These are phyloP conservation scores for Tripterygium wilfordii DNA, from an alignment of 177 flowering plant genomes.

Conservation along the genomic window DNA sequence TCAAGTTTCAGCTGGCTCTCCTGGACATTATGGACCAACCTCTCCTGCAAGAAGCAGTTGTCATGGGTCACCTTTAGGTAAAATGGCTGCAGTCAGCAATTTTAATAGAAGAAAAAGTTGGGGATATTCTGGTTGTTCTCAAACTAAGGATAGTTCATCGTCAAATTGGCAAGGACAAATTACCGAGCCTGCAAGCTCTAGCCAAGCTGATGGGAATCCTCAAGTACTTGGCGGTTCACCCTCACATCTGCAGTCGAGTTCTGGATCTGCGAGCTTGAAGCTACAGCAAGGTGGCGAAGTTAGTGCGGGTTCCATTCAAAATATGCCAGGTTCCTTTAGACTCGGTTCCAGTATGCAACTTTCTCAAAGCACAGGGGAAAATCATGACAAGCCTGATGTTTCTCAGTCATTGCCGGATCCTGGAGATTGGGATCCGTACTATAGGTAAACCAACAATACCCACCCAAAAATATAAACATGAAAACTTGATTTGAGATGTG, in stretches of 20 bases:
- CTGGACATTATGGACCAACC: conserved; percentile 77
- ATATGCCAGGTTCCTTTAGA: conserved; percentile 20
- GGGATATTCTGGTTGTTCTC: conserved; percentile 56
- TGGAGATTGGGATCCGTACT: conserved; percentile 98
- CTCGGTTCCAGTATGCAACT: conserved; percentile 22
- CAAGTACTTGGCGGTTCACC: conserved; percentile 44
- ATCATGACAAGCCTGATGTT: conserved; percentile 51
- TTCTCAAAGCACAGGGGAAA: conserved; percentile 21
- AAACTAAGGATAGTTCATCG: conserved; percentile 54
- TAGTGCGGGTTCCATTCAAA: conserved; percentile 24
- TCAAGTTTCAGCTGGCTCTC: conserved; percentile 72
- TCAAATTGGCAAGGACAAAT: conserved; percentile 53
- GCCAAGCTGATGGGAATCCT: conserved; percentile 54
- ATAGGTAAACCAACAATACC: conserved; percentile 46
- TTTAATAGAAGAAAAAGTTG: conserved; percentile 69
- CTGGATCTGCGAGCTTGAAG: conserved; percentile 42
- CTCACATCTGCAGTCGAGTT: conserved; percentile 36
- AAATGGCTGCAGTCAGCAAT: conserved; percentile 55
- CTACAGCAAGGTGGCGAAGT: conserved; percentile 44
- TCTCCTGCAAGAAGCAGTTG: conserved; percentile 80
- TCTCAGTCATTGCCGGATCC: conserved; percentile 73
- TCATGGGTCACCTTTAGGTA: conserved; percentile 91
- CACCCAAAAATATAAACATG: no score
- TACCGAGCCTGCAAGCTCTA: conserved; percentile 30
- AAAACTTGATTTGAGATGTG: no score